phyloP scores from a whole-genome alignment of 495 filamentous ascomycete species.

The Letharia columbiana region DNA sequence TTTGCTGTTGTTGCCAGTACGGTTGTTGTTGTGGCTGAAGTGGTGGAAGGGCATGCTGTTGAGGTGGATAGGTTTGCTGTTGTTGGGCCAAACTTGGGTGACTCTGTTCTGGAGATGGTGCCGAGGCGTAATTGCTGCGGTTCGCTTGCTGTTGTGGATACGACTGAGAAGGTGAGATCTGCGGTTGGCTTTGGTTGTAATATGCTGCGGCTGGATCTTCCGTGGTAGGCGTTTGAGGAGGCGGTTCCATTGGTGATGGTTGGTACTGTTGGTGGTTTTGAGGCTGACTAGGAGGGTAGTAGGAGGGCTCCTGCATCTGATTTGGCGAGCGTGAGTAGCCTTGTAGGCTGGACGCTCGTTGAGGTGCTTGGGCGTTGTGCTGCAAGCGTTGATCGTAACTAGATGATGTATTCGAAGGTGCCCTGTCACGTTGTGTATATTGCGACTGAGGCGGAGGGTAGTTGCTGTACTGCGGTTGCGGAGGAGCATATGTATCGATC shows the following conservation, averaged over 20 bases:
- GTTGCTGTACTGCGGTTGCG: slow-evolving; percentile 27
- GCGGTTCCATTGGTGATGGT: slow-evolving; percentile 14
- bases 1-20: slow-evolving; percentile 23
- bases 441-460: slow-evolving; percentile 25
- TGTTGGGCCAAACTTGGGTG: slow-evolving; percentile 28
- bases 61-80: slow-evolving; percentile 19
- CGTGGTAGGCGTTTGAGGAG: slow-evolving; percentile 19
- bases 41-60: slow-evolving; percentile 31
- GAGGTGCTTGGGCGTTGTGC: slow-evolving; percentile 21
- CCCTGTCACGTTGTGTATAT: slow-evolving; percentile 23
- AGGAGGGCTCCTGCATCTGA: slow-evolving; percentile 17
- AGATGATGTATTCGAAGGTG: slow-evolving; percentile 25
- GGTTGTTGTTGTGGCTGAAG: slow-evolving; percentile 25
- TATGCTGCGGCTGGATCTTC: slow-evolving; percentile 21
- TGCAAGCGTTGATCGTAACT: slow-evolving; percentile 21
- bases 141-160: slow-evolving; percentile 20
- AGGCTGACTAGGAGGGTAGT: slow-evolving; percentile 7
- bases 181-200: slow-evolving; percentile 18
- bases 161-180: slow-evolving; percentile 24
- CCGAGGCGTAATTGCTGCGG: slow-evolving; percentile 7
- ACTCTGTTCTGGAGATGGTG: slow-evolving; percentile 19
- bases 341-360: slow-evolving; percentile 25
- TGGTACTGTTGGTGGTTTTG: slow-evolving; percentile 22
- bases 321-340: slow-evolving; percentile 15
- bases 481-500: slow-evolving; percentile 26